Evolutionary conservation across 441 rosid genomes (phyloP), one percentile per base, ranked within the genome.

Genomic region (Gossypium trilobum): DNA sequence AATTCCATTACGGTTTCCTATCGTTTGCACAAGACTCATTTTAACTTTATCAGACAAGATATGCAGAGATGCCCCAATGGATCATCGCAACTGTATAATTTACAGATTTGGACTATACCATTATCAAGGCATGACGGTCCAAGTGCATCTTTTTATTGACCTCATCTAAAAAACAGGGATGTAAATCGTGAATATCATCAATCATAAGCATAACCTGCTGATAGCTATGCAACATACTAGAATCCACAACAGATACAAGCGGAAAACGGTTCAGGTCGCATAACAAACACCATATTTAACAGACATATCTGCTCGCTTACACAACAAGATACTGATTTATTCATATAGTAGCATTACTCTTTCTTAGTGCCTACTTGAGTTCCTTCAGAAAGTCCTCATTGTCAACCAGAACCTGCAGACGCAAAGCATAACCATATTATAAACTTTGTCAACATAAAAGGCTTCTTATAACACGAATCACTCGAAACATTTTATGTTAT

Each of bases 331-430:
- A 19, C 57, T 5, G 31, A 22, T 71, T 78, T 78, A 74, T 80
- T 82, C 78, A 74, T 70, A 60, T 20, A 10, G 8, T 36, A 70
- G 31, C 13, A 56, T 48, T 2, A 25, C 63, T 25, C 63, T 39
- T 58, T 17, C 39, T 11, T 27, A 58, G 71, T 48, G 68, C 51
- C 80, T 81, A 66, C 27, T 83, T 77, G 77, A 95, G 90, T 76
- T 95, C 97, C 88, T 85, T 92, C 6, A 91, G 88, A 77, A 95
- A 95, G 80, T 92, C 97, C 83, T 88, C 85, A 39, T 91, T 88
- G 95, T 92, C 99, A 13, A 95, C 98, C 80, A 92, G 85, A 57
- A 92, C 93, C 96, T 91, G 73, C 71, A 77, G 74, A 60, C 33
- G 48, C 66, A 57, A 70, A 71, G 44, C 51, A 36, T 2, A 68